Percentiles rank a stretch among this genome's conserved stretches.
Conservation (phyloP, 2,329 filamentous ascomycete genomes). For the Talaromyces marneffei region DNA sequence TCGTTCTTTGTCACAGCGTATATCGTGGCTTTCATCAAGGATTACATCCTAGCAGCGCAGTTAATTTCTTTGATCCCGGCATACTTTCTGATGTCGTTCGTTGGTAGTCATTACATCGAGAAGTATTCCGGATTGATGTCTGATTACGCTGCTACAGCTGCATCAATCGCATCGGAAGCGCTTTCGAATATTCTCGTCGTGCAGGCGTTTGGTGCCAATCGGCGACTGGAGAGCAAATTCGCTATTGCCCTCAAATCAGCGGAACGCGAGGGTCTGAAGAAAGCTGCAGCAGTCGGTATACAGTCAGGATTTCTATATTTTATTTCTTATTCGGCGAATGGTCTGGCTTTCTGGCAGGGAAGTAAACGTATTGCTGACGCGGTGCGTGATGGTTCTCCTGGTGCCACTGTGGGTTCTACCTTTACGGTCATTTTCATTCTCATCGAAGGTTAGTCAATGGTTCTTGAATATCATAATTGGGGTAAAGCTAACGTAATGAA, state of each 20-base stretch:
- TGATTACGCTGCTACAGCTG: slow-evolving; percentile 49
- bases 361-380: slow-evolving; percentile 46
- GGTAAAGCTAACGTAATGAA: slow-evolving; percentile 12
- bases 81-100: slow-evolving; percentile 28
- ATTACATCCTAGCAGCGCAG: slow-evolving; percentile 58
- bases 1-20: slow-evolving; percentile 65
- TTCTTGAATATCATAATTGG: no score
- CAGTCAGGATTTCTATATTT: slow-evolving; percentile 59
- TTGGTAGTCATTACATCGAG: slow-evolving; percentile 40
- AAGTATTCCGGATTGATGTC: slow-evolving; percentile 43
- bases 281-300: slow-evolving; percentile 49
- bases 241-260: slow-evolving; percentile 47
- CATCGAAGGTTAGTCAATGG: slow-evolving; percentile 28
- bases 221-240: slow-evolving; percentile 46
- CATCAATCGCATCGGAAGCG: slow-evolving; percentile 54
- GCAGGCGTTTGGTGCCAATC: slow-evolving; percentile 53
- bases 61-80: slow-evolving; percentile 55
- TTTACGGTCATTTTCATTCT: slow-evolving; percentile 38
- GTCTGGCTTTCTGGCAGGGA: slow-evolving; percentile 61
- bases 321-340: slow-evolving; percentile 59
- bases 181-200: slow-evolving; percentile 54
- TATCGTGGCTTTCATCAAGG: slow-evolving; percentile 61
- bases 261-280: slow-evolving; percentile 49
- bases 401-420: slow-evolving; percentile 29
- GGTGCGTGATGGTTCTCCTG: slow-evolving; percentile 25